These are phyloP conservation scores for Cyberlindnera amylophila DNA, from an alignment of 805 yeast genomes.

Conservation along the genomic window DNA sequence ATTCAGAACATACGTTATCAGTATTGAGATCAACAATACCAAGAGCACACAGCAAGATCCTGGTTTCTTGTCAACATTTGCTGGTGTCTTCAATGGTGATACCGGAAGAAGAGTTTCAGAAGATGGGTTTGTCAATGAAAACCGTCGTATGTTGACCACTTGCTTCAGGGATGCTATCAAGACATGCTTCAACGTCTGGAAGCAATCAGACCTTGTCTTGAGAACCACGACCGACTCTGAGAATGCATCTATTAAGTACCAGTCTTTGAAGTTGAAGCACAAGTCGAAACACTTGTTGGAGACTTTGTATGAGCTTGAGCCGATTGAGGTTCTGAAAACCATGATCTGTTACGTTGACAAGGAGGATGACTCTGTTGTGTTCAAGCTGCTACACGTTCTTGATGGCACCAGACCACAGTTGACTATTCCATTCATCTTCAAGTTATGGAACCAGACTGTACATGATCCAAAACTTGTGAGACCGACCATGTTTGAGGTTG, in stretches of 20 bases:
- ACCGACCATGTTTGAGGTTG: conserved; percentile 15
- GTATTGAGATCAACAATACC: conserved; percentile 42
- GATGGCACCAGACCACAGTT: conserved; percentile 81
- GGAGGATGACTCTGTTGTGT: conserved; percentile 33
- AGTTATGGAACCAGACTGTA: conserved; percentile 40
- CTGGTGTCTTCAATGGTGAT: conserved; percentile 76
- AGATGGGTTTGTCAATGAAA: conserved; percentile 8
- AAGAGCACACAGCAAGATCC: conserved; percentile 43
- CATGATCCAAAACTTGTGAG: conserved; percentile 10
- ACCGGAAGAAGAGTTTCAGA: conserved; percentile 27
- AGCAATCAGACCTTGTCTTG: conserved; percentile 49
- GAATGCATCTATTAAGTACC: conserved; percentile 39
- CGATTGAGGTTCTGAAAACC: conserved; percentile 68
- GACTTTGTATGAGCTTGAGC: conserved; percentile 60
- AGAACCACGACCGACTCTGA: conserved; percentile 17
- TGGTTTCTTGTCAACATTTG: conserved; percentile 51
- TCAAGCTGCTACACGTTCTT: conserved; percentile 67
- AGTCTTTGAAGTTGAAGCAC: conserved; percentile 61
- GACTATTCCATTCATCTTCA: conserved; percentile 65
- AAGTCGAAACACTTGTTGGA: conserved; percentile 65
- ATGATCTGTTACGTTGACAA: conserved; percentile 36
- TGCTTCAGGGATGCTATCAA: conserved; percentile 59
- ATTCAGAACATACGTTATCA: conserved; percentile 37
- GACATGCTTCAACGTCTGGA: conserved; percentile 64
- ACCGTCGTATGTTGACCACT: conserved; percentile 27